Evolutionary conservation across 306 rosid species (phyloP).

Genomic region (Trifolium dubium): DNA sequence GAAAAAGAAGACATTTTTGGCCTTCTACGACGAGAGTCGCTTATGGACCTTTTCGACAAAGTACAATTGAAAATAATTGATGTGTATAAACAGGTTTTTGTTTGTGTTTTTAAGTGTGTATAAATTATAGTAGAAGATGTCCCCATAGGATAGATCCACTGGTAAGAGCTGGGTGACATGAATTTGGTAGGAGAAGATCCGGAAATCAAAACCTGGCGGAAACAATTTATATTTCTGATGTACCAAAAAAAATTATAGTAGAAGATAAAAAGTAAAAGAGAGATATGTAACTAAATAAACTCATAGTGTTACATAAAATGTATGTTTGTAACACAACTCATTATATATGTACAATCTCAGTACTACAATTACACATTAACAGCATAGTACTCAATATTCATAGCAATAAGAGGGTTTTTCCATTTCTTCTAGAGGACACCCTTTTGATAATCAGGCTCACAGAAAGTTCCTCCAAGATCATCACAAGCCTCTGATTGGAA

Average conservation of each 20-base stretch:
- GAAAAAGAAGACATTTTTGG: background rate
- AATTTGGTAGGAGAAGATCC: no score
- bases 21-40: no score
- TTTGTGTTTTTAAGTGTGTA: background rate
- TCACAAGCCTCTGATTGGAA: slow-evolving; percentile 89
- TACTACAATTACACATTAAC: background rate
- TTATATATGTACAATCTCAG: background rate
- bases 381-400: background rate
- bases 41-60: no score
- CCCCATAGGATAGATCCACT: no score
- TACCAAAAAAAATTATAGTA: background rate
- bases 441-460: slow-evolving; percentile 75
- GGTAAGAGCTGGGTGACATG: no score
- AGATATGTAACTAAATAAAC: no score
- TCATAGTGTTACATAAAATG: background rate
- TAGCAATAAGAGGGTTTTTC: background rate
- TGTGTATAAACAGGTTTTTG: background rate
- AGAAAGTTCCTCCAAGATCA: slow-evolving; percentile 91
- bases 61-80: background rate
- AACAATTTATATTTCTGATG: no score
- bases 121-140: background rate
- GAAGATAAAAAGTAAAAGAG: background rate
- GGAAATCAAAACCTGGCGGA: no score
- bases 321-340: no score
- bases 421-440: slow-evolving; percentile 57